Evolutionary conservation across 495 filamentous ascomycete genomes (phyloP), one percentile per base, ranked within the genome.

Genomic region (Podospora bellae-mahoneyi): DNA sequence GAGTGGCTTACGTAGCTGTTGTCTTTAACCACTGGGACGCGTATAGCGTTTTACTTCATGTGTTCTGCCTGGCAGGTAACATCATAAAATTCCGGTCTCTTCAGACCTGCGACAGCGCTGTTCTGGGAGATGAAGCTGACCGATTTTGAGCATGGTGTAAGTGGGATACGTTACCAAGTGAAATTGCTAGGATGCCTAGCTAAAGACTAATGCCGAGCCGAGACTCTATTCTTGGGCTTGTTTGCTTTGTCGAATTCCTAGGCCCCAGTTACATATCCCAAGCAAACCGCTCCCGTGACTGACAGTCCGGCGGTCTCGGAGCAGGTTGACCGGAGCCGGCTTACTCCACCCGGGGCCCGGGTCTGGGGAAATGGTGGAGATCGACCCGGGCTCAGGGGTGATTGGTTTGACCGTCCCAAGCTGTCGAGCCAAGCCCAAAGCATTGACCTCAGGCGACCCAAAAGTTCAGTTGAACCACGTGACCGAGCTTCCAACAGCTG

Each of bases 381-480:
- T 26, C 30, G 28, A 13, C 27, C 19, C 68, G 59, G 59, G 26
- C 9, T 23, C 13, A 5, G 48, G 4, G 3, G 7, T 70, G 64
- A 70, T 70, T 70, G 68, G 68, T 16, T 16, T 30, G 2, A 18
- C 9, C 1, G 1, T 27, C 5, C 16, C 32, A 48, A 48, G 32
- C 1, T 3, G n/a, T 20, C 9, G 20, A 30, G 48, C 44, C 68
- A 63, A 66, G 5, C 27, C 60, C 10, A 54, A 9, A 54, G 58
- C 20, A 23, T 26, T 66, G 18, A n/a, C 15, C 13, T 26, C 15
- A 4, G 1, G 5, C 16, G 23, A 26, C n/a, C n/a, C 55, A 19
- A 58, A 58, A n/a, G 6, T 2, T 20, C 55, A 7, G 9, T 6
- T 20, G 28, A 18, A n/a, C 28, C 68, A 70, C 68, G 68, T 70